Evolutionary conservation across 441 rosid genomes (phyloP).

Genomic region (Jatropha podagrica): DNA sequence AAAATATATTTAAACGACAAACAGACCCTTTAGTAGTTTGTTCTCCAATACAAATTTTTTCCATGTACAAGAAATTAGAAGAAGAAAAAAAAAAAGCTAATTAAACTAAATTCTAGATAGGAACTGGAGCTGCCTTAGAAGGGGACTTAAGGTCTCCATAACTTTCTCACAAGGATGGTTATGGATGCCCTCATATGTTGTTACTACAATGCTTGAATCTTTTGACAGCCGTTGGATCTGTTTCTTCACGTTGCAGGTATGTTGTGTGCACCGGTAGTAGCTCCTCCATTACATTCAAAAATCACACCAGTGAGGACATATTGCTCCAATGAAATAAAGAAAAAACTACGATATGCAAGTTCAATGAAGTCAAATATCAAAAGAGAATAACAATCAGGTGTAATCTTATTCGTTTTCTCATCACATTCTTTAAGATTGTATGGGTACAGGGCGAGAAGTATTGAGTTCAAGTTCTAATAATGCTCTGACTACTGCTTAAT

Average conservation of each 20-base stretch:
- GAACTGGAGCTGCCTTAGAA: constrained; percentile 18
- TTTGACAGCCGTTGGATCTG: constrained; percentile 17
- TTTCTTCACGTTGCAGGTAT: constrained; percentile 19
- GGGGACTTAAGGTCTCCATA: constrained; percentile 18
- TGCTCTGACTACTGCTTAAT: too few species aligned
- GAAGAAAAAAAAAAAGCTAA: background rate
- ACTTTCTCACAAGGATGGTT: constrained; percentile 21
- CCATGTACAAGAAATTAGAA: too few species aligned
- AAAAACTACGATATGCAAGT: background rate
- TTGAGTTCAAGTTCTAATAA: too few species aligned
- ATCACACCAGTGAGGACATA: background rate
- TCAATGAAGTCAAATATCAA: too few species aligned
- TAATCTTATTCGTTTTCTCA: too few species aligned
- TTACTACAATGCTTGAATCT: constrained; percentile 16
- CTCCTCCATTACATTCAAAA: constrained; percentile 1
- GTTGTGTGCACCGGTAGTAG: constrained; percentile 20
- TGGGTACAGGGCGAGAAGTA: too few species aligned
- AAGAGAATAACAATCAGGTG: too few species aligned
- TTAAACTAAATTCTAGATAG: constrained; percentile 8
- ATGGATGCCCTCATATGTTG: constrained; percentile 15
- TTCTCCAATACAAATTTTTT: too few species aligned
- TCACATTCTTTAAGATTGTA: too few species aligned
- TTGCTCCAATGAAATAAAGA: background rate
- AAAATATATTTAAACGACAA: too few species aligned
- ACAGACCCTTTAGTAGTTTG: too few species aligned